Evolutionary conservation across 169 alveolate genomes (phyloP).

Genomic region (Pseudocohnilembus persalinus): DNA sequence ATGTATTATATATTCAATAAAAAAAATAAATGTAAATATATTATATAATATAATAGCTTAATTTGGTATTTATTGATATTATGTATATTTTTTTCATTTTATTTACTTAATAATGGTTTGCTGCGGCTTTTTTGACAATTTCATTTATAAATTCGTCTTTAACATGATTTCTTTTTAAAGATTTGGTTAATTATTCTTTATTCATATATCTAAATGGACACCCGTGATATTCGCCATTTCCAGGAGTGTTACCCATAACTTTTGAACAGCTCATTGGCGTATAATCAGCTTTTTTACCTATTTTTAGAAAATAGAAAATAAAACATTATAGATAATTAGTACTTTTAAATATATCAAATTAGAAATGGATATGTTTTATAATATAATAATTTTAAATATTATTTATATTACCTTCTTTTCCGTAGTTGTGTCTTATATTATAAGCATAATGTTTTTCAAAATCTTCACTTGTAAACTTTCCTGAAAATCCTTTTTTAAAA

Average conservation of each 20-base stretch:
- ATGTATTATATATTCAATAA: too few species aligned
- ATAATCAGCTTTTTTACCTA: constrained; percentile 33
- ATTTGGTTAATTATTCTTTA: constrained; percentile 18
- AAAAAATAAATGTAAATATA: too few species aligned
- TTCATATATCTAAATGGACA: constrained; percentile 53
- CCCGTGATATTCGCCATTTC: constrained; percentile 62
- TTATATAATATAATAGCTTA: too few species aligned
- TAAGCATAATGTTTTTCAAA: constrained; percentile 52
- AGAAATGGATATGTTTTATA: too few species aligned
- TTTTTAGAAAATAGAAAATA: too few species aligned
- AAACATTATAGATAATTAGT: too few species aligned
- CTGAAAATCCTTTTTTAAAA: constrained; percentile 41
- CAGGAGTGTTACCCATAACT: constrained; percentile 47
- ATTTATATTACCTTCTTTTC: constrained; percentile 49
- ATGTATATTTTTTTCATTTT: too few species aligned
- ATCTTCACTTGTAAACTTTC: constrained; percentile 39
- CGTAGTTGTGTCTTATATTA: constrained; percentile 60
- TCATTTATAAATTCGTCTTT: constrained; percentile 17
- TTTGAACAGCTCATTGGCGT: constrained; percentile 46
- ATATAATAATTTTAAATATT: background rate
- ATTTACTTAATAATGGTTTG: constrained; percentile 36
- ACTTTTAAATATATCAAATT: too few species aligned
- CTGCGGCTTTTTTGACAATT: constrained; percentile 33
- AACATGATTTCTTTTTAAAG: constrained; percentile 21
- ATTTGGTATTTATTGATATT: too few species aligned